Evolutionary conservation across 768 basidiomycete genomes (phyloP), one percentile per base, ranked within the genome.

Genomic region (Amanita pseudoporphyria): DNA sequence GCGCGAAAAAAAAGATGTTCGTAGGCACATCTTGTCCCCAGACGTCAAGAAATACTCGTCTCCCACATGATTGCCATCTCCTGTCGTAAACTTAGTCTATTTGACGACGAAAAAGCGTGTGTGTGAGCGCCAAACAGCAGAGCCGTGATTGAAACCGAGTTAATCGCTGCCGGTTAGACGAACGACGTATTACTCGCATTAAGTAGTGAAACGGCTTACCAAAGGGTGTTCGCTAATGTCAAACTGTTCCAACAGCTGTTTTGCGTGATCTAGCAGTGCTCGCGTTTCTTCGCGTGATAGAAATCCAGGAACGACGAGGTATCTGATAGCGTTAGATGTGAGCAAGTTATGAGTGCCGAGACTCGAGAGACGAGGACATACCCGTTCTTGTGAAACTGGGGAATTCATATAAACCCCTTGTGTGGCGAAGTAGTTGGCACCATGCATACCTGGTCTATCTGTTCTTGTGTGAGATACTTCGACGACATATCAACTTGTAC

Each of bases 11-110:
- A 30, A 26, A n/a, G 3, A 28, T 24, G 7, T 14, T n/a, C 14
- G 6, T 6, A 56, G 71, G 9, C 43, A 75, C 71, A 98, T 89
- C 73, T 96, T 96, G 65, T 97, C 91, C 2, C 91, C 90, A 1
- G 90, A 93, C 26, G 70, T 77, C 41, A 99, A 70, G 60, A 99
- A 99, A 64, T 98, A 98, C 28, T 90, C 81, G 60, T 98, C 93
- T 1, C 93, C 93, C 21, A 91, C 74, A 57, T 92, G 88, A 47
- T 82, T 71, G 51, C 77, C 69, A 52, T 87, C 82, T 18, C 76
- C 76, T 0, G 92, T 93, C 13, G 85, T 87, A 66, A 99, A 99
- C 60, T 81, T 87, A 10, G 93, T 98, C 92, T 92, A 50, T 18
- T 14, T 22, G 32, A 10, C 21, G 19, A 18, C 14, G n/a, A 32